These are phyloP conservation scores for Saitozyma podzolica DNA, from an alignment of 768 basidiomycete genomes.

Conservation along the genomic window DNA sequence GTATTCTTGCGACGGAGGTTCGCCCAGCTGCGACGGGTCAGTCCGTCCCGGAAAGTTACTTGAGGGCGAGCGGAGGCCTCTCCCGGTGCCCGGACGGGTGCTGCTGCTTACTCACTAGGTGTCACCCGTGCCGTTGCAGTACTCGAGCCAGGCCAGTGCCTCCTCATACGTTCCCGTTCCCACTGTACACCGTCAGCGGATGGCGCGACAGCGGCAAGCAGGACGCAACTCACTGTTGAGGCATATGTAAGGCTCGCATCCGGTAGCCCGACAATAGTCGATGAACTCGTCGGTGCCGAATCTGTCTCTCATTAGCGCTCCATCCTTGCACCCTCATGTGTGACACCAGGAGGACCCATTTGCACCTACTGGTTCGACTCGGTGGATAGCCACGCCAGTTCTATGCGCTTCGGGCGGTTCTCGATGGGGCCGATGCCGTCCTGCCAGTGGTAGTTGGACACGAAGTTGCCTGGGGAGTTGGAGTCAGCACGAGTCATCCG, in stretches of 20 bases:
- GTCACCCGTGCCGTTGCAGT: conserved; percentile 61
- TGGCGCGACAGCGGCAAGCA: neutral
- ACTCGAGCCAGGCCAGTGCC: conserved; percentile 64
- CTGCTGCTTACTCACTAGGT: conserved; percentile 36
- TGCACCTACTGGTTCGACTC: conserved; percentile 58
- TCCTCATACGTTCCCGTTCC: conserved; percentile 66
- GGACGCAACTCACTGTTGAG: conserved; percentile 56
- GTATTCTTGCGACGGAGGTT: conserved; percentile 62
- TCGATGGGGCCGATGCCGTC: conserved; percentile 63
- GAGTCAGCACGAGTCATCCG: conserved; percentile 52
- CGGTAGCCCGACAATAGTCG: conserved; percentile 59
- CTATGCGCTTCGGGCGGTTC: conserved; percentile 60
- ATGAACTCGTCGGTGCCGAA: conserved; percentile 65
- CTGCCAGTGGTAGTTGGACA: conserved; percentile 63
- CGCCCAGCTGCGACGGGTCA: conserved; percentile 56
- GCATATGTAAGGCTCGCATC: conserved; percentile 63
- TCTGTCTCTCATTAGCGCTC: conserved; percentile 9
- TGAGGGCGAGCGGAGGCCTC: no score
- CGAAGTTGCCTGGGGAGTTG: conserved; percentile 59
- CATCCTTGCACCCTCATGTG: no score
- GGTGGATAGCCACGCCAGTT: conserved; percentile 64
- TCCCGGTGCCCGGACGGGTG: no score
- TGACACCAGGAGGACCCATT: neutral
- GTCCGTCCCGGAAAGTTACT: no score
- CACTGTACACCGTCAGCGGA: conserved; percentile 49